These are phyloP conservation scores for Luvunga scandens DNA, from an alignment of 345 rosid genomes.

Conservation along the genomic window DNA sequence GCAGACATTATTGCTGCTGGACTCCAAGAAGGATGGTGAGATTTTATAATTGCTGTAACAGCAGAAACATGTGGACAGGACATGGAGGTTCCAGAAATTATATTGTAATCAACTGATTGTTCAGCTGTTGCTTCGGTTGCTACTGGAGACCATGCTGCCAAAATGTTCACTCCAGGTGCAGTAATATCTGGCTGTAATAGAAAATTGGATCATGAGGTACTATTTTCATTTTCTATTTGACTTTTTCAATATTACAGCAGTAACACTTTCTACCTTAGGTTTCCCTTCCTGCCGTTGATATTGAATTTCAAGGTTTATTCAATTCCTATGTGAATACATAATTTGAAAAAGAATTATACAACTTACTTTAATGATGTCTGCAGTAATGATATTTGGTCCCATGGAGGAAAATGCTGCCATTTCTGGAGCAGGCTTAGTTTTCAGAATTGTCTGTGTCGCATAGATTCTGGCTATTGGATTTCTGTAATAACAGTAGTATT, in stretches of 20 bases:
- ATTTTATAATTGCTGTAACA: slow-evolving; percentile 44
- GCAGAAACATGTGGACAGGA: slow-evolving; percentile 54
- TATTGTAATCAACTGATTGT: slow-evolving; percentile 30
- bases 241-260: background rate
- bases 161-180: slow-evolving; percentile 45
- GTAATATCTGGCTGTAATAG: slow-evolving; percentile 44
- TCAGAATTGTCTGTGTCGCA: slow-evolving; percentile 29
- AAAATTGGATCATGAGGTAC: slow-evolving; percentile 2
- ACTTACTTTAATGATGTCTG: slow-evolving; percentile 47
- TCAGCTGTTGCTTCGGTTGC: slow-evolving; percentile 25
- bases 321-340: background rate
- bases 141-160: slow-evolving; percentile 53
- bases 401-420: slow-evolving; percentile 41
- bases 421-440: slow-evolving; percentile 41
- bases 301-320: background rate
- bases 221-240: background rate
- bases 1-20: slow-evolving; percentile 57
- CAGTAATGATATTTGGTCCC: slow-evolving; percentile 45
- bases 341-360: background rate
- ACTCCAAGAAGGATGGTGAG: slow-evolving; percentile 44
- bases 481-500: slow-evolving; percentile 16
- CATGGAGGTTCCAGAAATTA: slow-evolving; percentile 51
- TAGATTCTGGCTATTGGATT: slow-evolving; percentile 38
- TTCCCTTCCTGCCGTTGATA: background rate
- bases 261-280: background rate